Evolutionary conservation across 805 yeast genomes (phyloP), one percentile per base, ranked within the genome.

Genomic region (Blastobotrys peoriensis): DNA sequence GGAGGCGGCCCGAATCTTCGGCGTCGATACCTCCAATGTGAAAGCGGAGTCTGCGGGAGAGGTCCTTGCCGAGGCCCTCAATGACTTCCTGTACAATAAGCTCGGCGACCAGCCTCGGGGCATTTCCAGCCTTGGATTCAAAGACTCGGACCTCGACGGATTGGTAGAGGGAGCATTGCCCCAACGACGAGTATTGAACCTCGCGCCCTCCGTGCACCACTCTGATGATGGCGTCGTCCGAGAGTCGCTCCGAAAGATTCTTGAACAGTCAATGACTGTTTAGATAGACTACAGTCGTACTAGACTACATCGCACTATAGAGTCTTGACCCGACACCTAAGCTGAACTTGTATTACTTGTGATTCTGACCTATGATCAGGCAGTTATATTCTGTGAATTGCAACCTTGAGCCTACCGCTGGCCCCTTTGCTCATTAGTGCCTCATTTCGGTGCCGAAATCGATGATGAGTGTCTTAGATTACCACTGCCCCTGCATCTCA

Each of bases 91-190:
- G 48, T 54, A 57, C 49, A 48, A 50, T 38, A 55, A 57, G 48
- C 59, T 65, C 3, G 67, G 66, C 13, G 59, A 56, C 49, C 70
- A 66, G 53, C 70, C 70, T 3, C 53, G 55, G 4, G 70, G 70
- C 1, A 52, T 66, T 33, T 22, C 46, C 30, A 66, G 50, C 28
- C 58, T 66, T 6, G 70, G 70, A 3, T 66, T 60, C 50, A 39
- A 48, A n/a, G 30, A 48, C 13, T 47, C 52, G 19, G 68, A 66
- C 47, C 45, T 66, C 33, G 62, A 60, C n/a, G 47, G 47, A n/a
- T 56, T 66, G n/a, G 68, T 66, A 5, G 53, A 59, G 19, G 70
- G 70, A 1, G 65, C 70, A 3, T 45, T 66, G 37, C 70, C 70
- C 13, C 70, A 66, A 48, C 56, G 61, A 25, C 57, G 70, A 15